phyloP scores from a whole-genome alignment of 2,329 filamentous ascomycete genomes.

The Rhynchosporium secalis region DNA sequence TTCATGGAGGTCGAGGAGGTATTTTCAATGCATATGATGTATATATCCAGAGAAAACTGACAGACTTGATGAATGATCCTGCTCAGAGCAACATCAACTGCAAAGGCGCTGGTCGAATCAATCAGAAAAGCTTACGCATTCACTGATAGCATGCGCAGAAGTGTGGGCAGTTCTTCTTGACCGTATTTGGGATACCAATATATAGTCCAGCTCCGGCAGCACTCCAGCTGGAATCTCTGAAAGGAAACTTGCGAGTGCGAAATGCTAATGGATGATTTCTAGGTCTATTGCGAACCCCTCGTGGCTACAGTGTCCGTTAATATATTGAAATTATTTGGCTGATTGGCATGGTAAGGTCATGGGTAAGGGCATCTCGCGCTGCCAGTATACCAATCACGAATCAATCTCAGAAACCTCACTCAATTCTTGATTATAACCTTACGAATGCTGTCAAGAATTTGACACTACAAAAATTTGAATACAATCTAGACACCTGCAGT shows the following conservation, averaged over 20 bases:
- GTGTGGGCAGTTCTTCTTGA: background rate
- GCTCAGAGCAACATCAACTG: background rate
- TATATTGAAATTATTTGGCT: too few relatives aligned
- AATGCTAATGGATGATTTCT: too few relatives aligned
- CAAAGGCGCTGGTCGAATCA: background rate
- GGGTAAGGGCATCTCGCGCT: too few relatives aligned
- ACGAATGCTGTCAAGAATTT: background rate
- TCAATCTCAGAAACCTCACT: background rate
- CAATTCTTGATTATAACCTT: background rate
- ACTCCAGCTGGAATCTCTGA: too few relatives aligned
- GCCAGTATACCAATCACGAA: too few relatives aligned
- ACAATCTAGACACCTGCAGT: background rate
- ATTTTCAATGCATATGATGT: background rate
- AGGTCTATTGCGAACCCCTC: too few relatives aligned
- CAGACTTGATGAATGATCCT: background rate
- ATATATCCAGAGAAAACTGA: background rate
- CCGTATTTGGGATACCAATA: background rate
- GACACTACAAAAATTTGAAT: too few relatives aligned
- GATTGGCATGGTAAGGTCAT: too few relatives aligned
- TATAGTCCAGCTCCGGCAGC: background rate
- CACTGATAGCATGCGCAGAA: background rate
- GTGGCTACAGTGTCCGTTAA: too few relatives aligned
- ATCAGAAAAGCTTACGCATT: background rate
- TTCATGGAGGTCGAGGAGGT: too few relatives aligned
- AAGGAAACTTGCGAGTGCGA: too few relatives aligned